Conservation (phyloP, 257 asterid genomes). For the Henckelia pumila region DNA sequence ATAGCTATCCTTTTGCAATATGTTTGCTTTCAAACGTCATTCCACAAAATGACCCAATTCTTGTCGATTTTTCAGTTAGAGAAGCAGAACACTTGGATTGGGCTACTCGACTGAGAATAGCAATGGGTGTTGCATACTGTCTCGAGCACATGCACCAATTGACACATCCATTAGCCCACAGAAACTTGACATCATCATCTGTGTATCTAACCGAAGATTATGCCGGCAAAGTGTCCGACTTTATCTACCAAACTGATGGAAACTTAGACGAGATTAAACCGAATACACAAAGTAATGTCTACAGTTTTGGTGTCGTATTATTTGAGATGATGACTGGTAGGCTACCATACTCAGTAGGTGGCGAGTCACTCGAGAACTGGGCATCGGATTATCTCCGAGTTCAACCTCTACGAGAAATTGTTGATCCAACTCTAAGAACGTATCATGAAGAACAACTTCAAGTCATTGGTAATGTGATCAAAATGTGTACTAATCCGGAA, state of each 20-base stretch:
- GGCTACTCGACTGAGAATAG: conserved; percentile 64
- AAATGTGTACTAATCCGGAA: conserved; percentile 49
- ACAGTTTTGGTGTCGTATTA: conserved; percentile 72
- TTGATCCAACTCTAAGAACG: conserved; percentile 62
- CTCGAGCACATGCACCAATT: conserved; percentile 72
- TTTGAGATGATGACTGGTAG: conserved; percentile 80
- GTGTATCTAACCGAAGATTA: conserved; percentile 74
- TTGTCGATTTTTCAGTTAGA: conserved; percentile 53
- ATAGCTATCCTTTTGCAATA: neutral
- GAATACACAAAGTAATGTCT: conserved; percentile 49
- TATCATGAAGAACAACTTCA: conserved; percentile 56
- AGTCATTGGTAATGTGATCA: conserved; percentile 54
- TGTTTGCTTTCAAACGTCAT: neutral
- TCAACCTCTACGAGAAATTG: conserved; percentile 46
- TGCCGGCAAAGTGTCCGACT: conserved; percentile 80
- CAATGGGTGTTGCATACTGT: conserved; percentile 85
- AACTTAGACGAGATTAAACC: conserved; percentile 38
- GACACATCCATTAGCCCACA: conserved; percentile 56
- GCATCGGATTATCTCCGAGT: conserved; percentile 68
- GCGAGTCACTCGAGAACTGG: conserved; percentile 55
- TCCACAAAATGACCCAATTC: neutral
- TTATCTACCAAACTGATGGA: conserved; percentile 46
- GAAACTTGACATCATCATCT: conserved; percentile 62
- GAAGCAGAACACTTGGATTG: conserved; percentile 95
- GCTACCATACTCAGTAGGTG: conserved; percentile 66